A percentile compares a stretch with the other conserved stretches of the same genome.
Evolutionary conservation across 2,329 filamentous ascomycete species (phyloP).

Genomic region (Myriangium duriaei): DNA sequence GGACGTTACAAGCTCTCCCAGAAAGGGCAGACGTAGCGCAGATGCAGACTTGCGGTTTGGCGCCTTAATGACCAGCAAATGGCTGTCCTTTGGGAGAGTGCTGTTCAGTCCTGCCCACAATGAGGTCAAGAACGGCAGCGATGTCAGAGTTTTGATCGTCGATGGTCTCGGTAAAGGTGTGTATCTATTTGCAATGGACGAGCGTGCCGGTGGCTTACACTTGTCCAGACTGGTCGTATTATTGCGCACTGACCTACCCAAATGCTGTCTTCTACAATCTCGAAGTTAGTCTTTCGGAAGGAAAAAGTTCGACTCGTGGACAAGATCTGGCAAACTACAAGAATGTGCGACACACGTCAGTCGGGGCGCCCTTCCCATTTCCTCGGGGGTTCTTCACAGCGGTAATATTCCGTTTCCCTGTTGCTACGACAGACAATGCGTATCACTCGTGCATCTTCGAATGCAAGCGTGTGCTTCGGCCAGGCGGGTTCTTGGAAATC

Average conservation of each 20-base stretch:
- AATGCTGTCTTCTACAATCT: slow-evolving; percentile 66
- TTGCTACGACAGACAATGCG: slow-evolving; percentile 52
- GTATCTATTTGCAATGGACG: too few relatives aligned
- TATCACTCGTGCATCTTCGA: slow-evolving; percentile 63
- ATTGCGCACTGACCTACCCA: slow-evolving; percentile 69
- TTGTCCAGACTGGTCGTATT: slow-evolving; percentile 66
- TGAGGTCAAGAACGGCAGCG: slow-evolving; percentile 46
- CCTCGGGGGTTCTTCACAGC: slow-evolving; percentile 62
- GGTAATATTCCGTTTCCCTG: slow-evolving; percentile 65
- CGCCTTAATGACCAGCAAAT: slow-evolving; percentile 76
- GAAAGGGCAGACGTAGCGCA: slow-evolving; percentile 6
- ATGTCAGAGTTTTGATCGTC: slow-evolving; percentile 60
- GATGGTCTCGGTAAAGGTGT: slow-evolving; percentile 66
- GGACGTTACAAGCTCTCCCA: slow-evolving; percentile 5
- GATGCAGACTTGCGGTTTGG: slow-evolving; percentile 62
- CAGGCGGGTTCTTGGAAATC: slow-evolving; percentile 67
- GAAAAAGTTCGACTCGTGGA: slow-evolving; percentile 7
- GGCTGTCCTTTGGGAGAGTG: slow-evolving; percentile 74
- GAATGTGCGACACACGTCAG: slow-evolving; percentile 55
- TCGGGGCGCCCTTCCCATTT: slow-evolving; percentile 59
- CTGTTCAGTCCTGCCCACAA: slow-evolving; percentile 70
- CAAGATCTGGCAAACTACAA: slow-evolving; percentile 49
- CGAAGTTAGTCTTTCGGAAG: slow-evolving; percentile 20
- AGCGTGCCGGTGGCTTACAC: too few relatives aligned
- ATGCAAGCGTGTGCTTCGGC: slow-evolving; percentile 63